These are phyloP conservation scores for Pseudoturritis turrita DNA, from an alignment of 345 rosid genomes.

Conservation along the genomic window DNA sequence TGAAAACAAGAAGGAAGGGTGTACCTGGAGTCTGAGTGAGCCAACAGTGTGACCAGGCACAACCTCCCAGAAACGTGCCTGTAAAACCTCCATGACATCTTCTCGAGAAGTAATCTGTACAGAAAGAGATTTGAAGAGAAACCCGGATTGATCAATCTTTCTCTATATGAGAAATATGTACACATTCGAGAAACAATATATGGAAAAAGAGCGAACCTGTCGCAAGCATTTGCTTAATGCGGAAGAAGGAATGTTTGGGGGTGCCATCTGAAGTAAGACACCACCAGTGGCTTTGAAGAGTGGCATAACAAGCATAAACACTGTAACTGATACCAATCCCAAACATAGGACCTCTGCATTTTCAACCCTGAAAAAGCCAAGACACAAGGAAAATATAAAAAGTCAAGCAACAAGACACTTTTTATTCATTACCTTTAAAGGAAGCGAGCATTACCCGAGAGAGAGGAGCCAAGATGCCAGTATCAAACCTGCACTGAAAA, in stretches of 20 bases:
- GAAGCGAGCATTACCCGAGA: slow-evolving; percentile 59
- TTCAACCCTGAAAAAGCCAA: slow-evolving; percentile 57
- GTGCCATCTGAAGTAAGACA: slow-evolving; percentile 91
- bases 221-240: slow-evolving; percentile 85
- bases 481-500: slow-evolving; percentile 96
- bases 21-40: slow-evolving; percentile 72
- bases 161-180: neutral
- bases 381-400: slow-evolving; percentile 11
- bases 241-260: slow-evolving; percentile 78
- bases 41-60: slow-evolving; percentile 93
- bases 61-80: slow-evolving; percentile 93
- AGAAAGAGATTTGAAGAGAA: neutral
- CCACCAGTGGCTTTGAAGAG: slow-evolving; percentile 79
- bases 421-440: neutral
- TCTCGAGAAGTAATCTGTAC: slow-evolving; percentile 62
- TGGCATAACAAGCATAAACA: slow-evolving; percentile 86
- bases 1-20: neutral
- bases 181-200: neutral
- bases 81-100: slow-evolving; percentile 69
- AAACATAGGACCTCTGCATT: slow-evolving; percentile 94
- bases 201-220: slow-evolving; percentile 51
- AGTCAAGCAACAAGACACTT: neutral
- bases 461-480: slow-evolving; percentile 96
- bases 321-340: slow-evolving; percentile 79
- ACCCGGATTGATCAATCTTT: neutral